Evolutionary conservation across 1,139 yeast species (phyloP).

Genomic region (Kurtzmaniella natalensis): DNA sequence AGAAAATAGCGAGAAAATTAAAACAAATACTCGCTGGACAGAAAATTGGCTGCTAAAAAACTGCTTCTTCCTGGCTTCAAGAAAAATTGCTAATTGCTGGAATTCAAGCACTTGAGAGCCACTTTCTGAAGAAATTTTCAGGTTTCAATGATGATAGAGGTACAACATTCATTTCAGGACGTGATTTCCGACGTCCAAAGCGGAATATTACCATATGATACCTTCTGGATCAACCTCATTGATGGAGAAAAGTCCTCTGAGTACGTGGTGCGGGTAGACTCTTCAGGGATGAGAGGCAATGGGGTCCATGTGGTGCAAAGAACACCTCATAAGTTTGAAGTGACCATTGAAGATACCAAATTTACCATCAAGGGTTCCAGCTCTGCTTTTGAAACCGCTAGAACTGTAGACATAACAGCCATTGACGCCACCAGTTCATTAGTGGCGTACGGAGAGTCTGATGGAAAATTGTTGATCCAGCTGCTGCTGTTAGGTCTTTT

Average conservation of each 20-base stretch:
- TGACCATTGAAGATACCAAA: slow-evolving; percentile 5
- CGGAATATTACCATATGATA: slow-evolving; percentile 16
- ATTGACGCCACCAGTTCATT: slow-evolving; percentile 24
- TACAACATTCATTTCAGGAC: slow-evolving; percentile 42
- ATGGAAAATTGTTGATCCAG: slow-evolving; percentile 31
- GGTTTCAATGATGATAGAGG: slow-evolving; percentile 18
- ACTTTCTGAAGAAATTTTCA: too few relatives aligned
- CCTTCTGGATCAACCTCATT: slow-evolving; percentile 31
- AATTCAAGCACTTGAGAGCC: too few relatives aligned
- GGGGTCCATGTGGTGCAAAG: slow-evolving; percentile 1
- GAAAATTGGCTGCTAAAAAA: too few relatives aligned
- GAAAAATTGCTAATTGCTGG: too few relatives aligned
- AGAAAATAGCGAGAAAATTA: too few relatives aligned
- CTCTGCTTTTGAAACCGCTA: neutral
- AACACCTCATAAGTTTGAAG: slow-evolving; percentile 3
- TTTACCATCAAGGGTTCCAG: neutral
- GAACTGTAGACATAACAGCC: neutral
- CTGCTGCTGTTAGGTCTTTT: slow-evolving; percentile 7
- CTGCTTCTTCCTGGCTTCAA: too few relatives aligned
- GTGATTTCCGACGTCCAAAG: slow-evolving; percentile 31
- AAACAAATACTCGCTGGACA: too few relatives aligned
- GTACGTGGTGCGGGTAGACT: neutral
- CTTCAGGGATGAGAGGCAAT: slow-evolving; percentile 1
- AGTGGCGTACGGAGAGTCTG: slow-evolving; percentile 37
- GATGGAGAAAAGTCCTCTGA: neutral